phyloP scores from a whole-genome alignment of 2,329 filamentous ascomycete species.

The Trichoderma harzianum region DNA sequence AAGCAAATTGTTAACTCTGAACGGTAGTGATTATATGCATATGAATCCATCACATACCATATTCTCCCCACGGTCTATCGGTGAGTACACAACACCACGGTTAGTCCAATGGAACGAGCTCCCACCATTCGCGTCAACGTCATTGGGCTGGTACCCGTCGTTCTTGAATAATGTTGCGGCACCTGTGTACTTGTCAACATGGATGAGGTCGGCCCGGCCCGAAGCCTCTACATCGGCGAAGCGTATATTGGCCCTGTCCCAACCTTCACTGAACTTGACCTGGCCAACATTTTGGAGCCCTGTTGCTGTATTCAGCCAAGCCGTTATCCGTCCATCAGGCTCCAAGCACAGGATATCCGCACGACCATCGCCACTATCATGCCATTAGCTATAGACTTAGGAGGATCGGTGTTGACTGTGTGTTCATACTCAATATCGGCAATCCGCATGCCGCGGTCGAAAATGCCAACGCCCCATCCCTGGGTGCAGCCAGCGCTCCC shows the following conservation, averaged over 20 bases:
- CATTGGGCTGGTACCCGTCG: background rate
- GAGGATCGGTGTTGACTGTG: background rate
- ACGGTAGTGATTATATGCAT: background rate
- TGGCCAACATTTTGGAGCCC: background rate
- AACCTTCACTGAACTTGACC: background rate
- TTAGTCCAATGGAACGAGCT: background rate
- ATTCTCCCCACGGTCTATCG: background rate
- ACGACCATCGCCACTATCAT: background rate
- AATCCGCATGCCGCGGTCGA: background rate
- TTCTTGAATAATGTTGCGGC: background rate
- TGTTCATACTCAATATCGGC: background rate
- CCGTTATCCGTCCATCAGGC: background rate
- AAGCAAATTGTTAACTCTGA: background rate
- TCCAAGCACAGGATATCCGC: background rate
- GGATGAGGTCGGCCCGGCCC: slow-evolving; percentile 1
- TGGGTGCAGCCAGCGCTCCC: background rate
- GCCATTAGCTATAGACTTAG: background rate
- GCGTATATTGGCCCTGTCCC: background rate
- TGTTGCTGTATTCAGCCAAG: background rate
- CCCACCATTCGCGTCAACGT: background rate
- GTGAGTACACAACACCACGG: background rate
- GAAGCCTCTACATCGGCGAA: background rate
- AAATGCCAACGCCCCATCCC: background rate
- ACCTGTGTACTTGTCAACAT: background rate
- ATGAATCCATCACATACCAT: background rate